Evolutionary conservation across 2,329 filamentous ascomycete species (phyloP).

Genomic region (Fragosphaeria purpurea): DNA sequence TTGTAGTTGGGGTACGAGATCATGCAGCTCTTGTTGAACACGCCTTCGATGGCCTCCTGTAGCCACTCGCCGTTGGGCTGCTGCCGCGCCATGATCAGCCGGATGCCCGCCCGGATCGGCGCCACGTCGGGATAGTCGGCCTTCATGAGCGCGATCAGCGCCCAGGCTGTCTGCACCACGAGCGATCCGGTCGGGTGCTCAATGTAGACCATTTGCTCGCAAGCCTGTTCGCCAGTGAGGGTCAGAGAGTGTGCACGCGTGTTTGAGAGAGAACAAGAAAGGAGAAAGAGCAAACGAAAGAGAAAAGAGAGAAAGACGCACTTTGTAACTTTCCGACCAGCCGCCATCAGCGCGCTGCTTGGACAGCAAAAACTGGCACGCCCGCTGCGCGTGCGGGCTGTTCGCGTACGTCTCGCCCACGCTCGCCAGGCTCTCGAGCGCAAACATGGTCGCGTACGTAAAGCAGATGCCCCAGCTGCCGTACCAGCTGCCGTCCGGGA

Average conservation of each 20-base stretch:
- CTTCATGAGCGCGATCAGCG: conserved; percentile 69
- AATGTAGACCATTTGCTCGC: conserved; percentile 64
- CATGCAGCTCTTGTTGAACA: conserved; percentile 99
- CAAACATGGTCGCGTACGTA: conserved; percentile 95
- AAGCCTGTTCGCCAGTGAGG: conserved; percentile 33
- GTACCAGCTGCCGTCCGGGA: conserved; percentile 86
- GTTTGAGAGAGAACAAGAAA: too few species aligned
- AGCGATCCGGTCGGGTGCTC: conserved; percentile 70
- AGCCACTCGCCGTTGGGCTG: conserved; percentile 86
- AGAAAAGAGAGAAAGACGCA: too few species aligned
- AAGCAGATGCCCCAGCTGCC: conserved; percentile 98
- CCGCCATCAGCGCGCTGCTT: conserved; percentile 84
- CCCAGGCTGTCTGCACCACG: conserved; percentile 93
- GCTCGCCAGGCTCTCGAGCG: conserved; percentile 72
- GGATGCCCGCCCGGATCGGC: conserved; percentile 63
- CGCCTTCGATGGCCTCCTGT: conserved; percentile 92
- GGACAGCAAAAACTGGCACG: conserved; percentile 75
- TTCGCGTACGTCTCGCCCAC: conserved; percentile 74
- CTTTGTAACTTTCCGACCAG: conserved; percentile 90
- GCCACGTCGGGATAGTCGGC: conserved; percentile 68
- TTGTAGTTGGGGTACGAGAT: conserved; percentile 99
- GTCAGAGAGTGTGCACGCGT: too few species aligned
- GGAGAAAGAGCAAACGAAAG: too few species aligned
- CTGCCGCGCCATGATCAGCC: conserved; percentile 76
- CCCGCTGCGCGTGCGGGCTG: conserved; percentile 58